Evolutionary conservation across 768 basidiomycete species (phyloP).

Genomic region (Galerina sulciceps): DNA sequence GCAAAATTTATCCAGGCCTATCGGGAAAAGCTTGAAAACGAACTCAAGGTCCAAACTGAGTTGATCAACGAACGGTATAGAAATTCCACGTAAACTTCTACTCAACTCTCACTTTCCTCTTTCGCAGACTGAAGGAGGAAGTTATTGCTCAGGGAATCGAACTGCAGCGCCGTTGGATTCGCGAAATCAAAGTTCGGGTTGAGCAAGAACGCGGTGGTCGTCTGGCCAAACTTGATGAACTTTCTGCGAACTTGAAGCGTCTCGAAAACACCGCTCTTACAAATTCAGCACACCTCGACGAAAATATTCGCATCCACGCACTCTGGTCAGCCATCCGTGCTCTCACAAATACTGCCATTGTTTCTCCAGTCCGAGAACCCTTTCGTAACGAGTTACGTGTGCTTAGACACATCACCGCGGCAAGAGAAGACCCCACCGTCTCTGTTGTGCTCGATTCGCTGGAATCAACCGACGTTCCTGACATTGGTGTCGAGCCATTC

Average conservation of each 20-base stretch:
- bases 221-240: slow-evolving; percentile 91
- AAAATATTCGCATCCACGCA: slow-evolving; percentile 89
- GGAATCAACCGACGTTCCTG: slow-evolving; percentile 74
- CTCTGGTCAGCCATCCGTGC: slow-evolving; percentile 94
- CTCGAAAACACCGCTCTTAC: slow-evolving; percentile 91
- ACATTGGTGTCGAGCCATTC: slow-evolving; percentile 85
- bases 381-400: slow-evolving; percentile 91
- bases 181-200: slow-evolving; percentile 93
- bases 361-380: slow-evolving; percentile 70
- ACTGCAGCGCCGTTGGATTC: slow-evolving; percentile 94
- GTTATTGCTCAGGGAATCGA: slow-evolving; percentile 97
- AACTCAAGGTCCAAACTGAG: slow-evolving; percentile 87
- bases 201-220: slow-evolving; percentile 97
- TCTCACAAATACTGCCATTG: slow-evolving; percentile 64
- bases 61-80: slow-evolving; percentile 92
- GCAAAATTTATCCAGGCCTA: slow-evolving; percentile 74
- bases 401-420: slow-evolving; percentile 72
- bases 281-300: slow-evolving; percentile 89
- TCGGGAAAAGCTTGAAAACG: slow-evolving; percentile 83
- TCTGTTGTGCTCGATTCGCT: slow-evolving; percentile 69
- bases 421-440: slow-evolving; percentile 72
- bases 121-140: slow-evolving; percentile 82
- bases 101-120: slow-evolving; percentile 1
- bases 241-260: slow-evolving; percentile 87
- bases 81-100: background rate